Base-by-base conservation (phyloP, 1,139 yeast species). In the Yamadazyma diospyri region DNA sequence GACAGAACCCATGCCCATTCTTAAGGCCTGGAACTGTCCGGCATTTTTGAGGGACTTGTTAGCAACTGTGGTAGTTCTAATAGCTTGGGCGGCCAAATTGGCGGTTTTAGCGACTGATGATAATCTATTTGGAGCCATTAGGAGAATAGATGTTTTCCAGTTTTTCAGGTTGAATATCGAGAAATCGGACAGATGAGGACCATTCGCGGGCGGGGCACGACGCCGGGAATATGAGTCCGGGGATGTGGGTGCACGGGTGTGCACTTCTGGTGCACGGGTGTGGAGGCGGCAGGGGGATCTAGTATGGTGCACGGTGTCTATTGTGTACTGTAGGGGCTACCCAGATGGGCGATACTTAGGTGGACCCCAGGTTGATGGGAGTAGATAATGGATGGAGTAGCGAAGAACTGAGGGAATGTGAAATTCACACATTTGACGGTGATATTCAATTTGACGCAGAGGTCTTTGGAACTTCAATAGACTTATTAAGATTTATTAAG, bases 101-200 rank as follows among this genome's bases (percentile, higher is more conserved):
- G 76, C 76, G 29, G 76, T 69, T 50, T 62, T 66, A 41, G 74
- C 72, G 47, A 71, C 64, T 33, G 64, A n/a, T 12, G 50, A 31
- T 68, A 59, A 39, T 17, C 29, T 35, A 17, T 23, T 30, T 33
- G 57, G 50, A 35, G 52, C 59, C 57, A 55, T 56, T 23, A 13
- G 17, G 11, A 15, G 11, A 12, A 12, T 14, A 13, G 17, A 16
- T 24, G 15, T 25, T 12, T 13, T 26, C 15, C 12, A 26, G 19
- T 27, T 27, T 32, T 27, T 32, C 23, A 27, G 17, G 16, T 23
- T 25, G n/a, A n/a, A n/a, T 19, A 19, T 27, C 30, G 29, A 30
- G 14, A 16, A 18, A 16, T 13, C 40, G 37, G 37, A 36, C 38
- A 34, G 36, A 33, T 36, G 39, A 36, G 34, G 40, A 36, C 40